A percentile compares a stretch with the other conserved stretches of the same genome.
Evolutionary conservation across 805 yeast species (phyloP).

Genomic region (Candida schatavii): DNA sequence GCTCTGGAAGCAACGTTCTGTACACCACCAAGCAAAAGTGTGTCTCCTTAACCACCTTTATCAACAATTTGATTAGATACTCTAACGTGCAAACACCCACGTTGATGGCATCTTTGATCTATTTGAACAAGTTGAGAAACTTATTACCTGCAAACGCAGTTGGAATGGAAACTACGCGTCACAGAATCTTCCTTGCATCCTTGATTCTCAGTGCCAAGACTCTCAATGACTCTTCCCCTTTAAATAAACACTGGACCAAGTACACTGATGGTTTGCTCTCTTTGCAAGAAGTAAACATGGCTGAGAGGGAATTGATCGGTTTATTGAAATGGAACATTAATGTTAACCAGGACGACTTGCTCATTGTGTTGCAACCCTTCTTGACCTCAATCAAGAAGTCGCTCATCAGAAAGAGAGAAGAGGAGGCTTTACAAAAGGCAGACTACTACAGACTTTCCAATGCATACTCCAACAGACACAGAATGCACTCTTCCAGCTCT

Average conservation of each 20-base stretch:
- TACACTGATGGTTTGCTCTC: constrained; percentile 85
- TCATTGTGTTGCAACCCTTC: constrained; percentile 69
- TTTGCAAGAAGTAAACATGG: constrained; percentile 78
- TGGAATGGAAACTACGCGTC: constrained; percentile 92
- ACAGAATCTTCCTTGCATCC: constrained; percentile 86
- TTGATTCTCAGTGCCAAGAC: constrained; percentile 89
- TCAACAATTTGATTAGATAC: constrained; percentile 65
- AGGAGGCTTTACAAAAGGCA: constrained; percentile 24
- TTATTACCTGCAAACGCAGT: constrained; percentile 82
- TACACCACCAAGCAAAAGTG: constrained; percentile 21
- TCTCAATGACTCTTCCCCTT: constrained; percentile 89
- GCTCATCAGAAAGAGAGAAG: constrained; percentile 26
- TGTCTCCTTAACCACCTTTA: constrained; percentile 54
- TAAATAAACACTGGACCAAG: constrained; percentile 93
- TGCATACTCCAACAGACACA: constrained; percentile 12
- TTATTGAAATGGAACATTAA: constrained; percentile 84
- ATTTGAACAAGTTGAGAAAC: constrained; percentile 71
- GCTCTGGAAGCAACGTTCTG: constrained; percentile 12
- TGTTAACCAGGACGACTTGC: constrained; percentile 67
- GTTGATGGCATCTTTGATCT: constrained; percentile 87
- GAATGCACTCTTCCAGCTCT: constrained; percentile 7
- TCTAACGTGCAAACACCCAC: constrained; percentile 96
- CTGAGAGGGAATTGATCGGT: constrained; percentile 83
- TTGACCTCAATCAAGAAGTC: constrained; percentile 66
- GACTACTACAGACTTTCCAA: constrained; percentile 31